These are phyloP conservation scores for Verticillium isaacii DNA, from an alignment of 2,329 filamentous ascomycete species.

Conservation along the genomic window DNA sequence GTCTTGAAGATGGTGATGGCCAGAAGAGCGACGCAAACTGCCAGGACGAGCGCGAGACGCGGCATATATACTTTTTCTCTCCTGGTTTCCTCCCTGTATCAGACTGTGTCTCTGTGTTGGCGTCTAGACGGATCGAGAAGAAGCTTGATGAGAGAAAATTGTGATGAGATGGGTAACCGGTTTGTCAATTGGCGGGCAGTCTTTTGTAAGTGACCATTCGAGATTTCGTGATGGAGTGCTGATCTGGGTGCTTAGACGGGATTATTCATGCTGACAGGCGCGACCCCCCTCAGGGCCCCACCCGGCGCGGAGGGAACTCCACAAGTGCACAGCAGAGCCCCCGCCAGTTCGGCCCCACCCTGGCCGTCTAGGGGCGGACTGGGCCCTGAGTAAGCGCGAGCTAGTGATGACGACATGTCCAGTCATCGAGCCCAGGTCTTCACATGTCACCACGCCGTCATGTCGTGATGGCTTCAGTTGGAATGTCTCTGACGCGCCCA, in stretches of 20 bases:
- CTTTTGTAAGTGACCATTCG: not conserved
- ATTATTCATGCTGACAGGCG: slow-evolving; percentile 15
- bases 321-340: not conserved
- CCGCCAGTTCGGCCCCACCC: not conserved
- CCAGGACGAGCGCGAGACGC: slow-evolving; percentile 24
- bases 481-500: not conserved
- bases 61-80: slow-evolving; percentile 31
- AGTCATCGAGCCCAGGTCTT: not conserved
- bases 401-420: not conserved
- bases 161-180: not conserved
- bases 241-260: slow-evolving; percentile 1
- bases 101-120: no score
- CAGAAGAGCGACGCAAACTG: slow-evolving; percentile 30
- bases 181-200: not conserved
- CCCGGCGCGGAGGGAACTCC: not conserved
- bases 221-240: not conserved
- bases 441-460: not conserved
- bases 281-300: not conserved
- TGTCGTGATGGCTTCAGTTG: not conserved
- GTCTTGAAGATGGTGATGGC: slow-evolving; percentile 29
- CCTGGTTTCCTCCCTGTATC: not conserved
- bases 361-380: not conserved
- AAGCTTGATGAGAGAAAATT: not conserved
- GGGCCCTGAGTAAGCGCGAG: not conserved
- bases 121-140: slow-evolving; percentile 11